A percentile compares a stretch with the other conserved stretches of the same genome.
These are phyloP conservation scores for Kurtzmaniella quercitrusa DNA, from an alignment of 1,139 yeast species.

Conservation along the genomic window DNA sequence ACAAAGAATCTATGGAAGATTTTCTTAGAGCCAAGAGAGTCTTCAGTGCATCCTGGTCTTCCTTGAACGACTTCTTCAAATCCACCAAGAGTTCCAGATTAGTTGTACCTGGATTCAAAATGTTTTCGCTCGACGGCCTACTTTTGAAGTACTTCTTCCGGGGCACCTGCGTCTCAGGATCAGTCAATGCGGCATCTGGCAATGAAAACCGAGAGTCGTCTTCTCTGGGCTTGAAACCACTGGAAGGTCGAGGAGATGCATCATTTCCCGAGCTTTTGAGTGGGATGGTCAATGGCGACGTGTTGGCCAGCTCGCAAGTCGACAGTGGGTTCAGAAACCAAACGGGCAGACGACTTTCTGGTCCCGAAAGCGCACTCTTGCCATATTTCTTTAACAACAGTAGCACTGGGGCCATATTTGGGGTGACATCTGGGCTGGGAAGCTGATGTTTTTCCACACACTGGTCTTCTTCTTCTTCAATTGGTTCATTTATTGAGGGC, in stretches of 20 bases:
- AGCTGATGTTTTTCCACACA: slow-evolving; percentile 17
- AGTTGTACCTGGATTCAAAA: slow-evolving; percentile 8
- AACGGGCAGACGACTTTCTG: slow-evolving; percentile 4
- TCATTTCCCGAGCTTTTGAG: slow-evolving; percentile 11
- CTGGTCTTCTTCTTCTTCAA: neutral
- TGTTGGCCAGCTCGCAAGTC: slow-evolving; percentile 14
- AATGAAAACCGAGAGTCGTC: slow-evolving; percentile 18
- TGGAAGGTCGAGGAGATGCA: slow-evolving; percentile 4
- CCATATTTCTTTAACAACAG: slow-evolving; percentile 25
- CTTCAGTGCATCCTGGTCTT: slow-evolving; percentile 36
- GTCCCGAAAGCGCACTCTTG: slow-evolving; percentile 4
- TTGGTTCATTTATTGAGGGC: slow-evolving; percentile 4
- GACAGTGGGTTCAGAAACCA: slow-evolving; percentile 5
- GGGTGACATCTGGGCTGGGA: slow-evolving; percentile 42
- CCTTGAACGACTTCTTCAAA: slow-evolving; percentile 6
- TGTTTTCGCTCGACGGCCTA: slow-evolving; percentile 14
- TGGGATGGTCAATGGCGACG: slow-evolving; percentile 23
- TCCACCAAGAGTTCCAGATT: slow-evolving; percentile 5
- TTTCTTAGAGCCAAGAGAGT: slow-evolving; percentile 41
- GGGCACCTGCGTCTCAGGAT: slow-evolving; percentile 15
- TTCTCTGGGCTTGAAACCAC: neutral
- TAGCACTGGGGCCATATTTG: slow-evolving; percentile 38
- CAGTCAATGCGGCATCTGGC: slow-evolving; percentile 36
- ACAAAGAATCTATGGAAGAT: slow-evolving; percentile 39
- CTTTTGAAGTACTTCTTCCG: slow-evolving; percentile 24